A percentile compares a stretch with the other conserved stretches of the same genome.
phyloP scores from a whole-genome alignment of 2,329 filamentous ascomycete species.

The Bertia moriformis region DNA sequence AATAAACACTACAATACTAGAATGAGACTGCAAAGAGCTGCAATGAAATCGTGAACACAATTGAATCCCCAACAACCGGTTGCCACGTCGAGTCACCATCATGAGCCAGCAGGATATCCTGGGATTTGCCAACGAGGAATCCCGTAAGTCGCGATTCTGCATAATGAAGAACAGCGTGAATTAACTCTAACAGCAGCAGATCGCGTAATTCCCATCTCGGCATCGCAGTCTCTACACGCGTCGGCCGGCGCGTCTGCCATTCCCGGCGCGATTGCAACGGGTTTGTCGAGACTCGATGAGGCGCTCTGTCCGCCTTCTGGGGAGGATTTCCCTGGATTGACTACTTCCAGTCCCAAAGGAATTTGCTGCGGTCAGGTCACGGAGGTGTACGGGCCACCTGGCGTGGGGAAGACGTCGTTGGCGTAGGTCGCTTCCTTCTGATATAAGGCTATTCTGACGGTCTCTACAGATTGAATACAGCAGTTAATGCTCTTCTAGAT shows the following conservation, averaged over 20 bases:
- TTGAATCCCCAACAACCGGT: no score
- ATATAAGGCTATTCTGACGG: background rate
- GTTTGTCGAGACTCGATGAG: background rate
- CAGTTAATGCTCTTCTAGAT: background rate
- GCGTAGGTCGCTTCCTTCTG: background rate
- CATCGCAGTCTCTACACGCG: background rate
- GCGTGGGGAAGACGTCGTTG: background rate
- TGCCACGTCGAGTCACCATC: no score
- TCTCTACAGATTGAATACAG: background rate
- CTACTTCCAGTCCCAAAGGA: background rate
- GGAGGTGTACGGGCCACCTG: constrained; percentile 1
- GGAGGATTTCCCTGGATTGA: background rate
- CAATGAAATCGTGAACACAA: no score
- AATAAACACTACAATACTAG: no score
- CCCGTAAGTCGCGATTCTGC: background rate
- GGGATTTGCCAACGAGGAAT: background rate
- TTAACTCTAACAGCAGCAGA: no score
- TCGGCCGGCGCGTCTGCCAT: background rate
- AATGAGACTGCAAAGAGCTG: no score
- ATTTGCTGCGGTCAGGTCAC: background rate
- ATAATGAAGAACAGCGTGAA: no score
- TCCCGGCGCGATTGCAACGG: background rate
- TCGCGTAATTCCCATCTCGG: background rate
- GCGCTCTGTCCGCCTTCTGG: background rate
- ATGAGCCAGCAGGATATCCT: background rate